These are phyloP conservation scores for Posidonia australis DNA, from an alignment of 106 monocot species.

Conservation along the genomic window DNA sequence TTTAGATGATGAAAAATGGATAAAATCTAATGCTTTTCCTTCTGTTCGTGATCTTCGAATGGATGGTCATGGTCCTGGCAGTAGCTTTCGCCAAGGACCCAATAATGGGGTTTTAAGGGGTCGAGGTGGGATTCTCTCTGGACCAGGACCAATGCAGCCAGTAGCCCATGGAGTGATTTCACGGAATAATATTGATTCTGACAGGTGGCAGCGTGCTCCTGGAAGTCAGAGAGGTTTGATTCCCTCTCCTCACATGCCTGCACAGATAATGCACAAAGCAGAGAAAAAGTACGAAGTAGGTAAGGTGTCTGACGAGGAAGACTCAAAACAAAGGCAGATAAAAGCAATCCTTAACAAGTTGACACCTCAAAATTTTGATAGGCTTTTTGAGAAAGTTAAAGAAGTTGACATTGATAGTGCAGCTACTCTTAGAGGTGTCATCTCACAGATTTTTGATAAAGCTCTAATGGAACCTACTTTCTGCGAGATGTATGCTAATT, in stretches of 20 bases:
- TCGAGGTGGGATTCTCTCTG: conserved; percentile 66
- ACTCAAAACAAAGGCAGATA: conserved; percentile 65
- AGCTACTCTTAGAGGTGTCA: conserved; percentile 55
- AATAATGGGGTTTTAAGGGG: conserved; percentile 51
- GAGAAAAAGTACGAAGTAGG: conserved; percentile 69
- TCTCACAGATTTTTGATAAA: conserved; percentile 92
- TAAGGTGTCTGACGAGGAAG: conserved; percentile 58
- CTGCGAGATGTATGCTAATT: conserved; percentile 96
- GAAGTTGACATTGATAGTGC: conserved; percentile 61
- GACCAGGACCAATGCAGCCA: conserved; percentile 43
- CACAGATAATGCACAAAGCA: conserved; percentile 60
- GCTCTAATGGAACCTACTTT: conserved; percentile 84
- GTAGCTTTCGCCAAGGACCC: conserved; percentile 29
- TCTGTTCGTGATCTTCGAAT: conserved; percentile 21
- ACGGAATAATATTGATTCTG: conserved; percentile 39
- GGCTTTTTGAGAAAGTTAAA: conserved; percentile 59
- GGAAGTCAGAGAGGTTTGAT: conserved; percentile 50
- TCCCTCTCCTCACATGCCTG: conserved; percentile 47
- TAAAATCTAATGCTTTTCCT: conserved; percentile 25
- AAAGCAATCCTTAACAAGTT: conserved; percentile 82
- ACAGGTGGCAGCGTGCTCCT: conserved; percentile 65
- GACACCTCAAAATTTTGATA: conserved; percentile 83
- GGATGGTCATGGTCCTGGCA: conserved; percentile 27
- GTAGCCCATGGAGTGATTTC: conserved; percentile 23
- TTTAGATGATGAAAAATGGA: conserved; percentile 60